A percentile compares a stretch with the other conserved stretches of the same genome.
phyloP scores from a whole-genome alignment of 495 filamentous ascomycete genomes.

The Apiosordaria backusii region DNA sequence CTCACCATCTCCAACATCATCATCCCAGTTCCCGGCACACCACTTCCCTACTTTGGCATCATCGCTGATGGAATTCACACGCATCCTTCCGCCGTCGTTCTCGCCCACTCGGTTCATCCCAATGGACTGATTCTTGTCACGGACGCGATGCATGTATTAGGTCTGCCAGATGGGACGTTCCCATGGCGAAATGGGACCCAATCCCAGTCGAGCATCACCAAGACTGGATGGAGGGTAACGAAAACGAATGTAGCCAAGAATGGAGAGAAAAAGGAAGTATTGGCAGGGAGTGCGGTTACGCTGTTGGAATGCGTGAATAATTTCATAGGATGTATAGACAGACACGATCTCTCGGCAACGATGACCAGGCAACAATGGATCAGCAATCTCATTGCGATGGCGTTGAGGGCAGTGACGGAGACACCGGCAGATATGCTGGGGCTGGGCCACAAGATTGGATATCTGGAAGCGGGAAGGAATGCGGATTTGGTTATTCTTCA shows the following conservation, averaged over 20 bases:
- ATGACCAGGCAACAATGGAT: neutral
- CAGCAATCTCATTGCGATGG: conserved; percentile 51
- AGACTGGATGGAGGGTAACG: conserved; percentile 8
- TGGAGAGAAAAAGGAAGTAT: conserved; percentile 56
- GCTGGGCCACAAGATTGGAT: no score
- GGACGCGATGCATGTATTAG: conserved; percentile 63
- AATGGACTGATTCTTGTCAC: conserved; percentile 64
- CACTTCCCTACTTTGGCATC: conserved; percentile 56
- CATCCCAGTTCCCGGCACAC: neutral
- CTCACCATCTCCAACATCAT: neutral
- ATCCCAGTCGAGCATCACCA: conserved; percentile 57
- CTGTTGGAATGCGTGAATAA: conserved; percentile 79
- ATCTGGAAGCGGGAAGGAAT: no score
- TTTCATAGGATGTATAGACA: conserved; percentile 67
- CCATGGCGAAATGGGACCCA: conserved; percentile 74
- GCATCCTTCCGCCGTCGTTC: conserved; percentile 59
- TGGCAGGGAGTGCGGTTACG: conserved; percentile 69
- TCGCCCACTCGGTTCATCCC: conserved; percentile 60
- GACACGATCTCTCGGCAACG: conserved; percentile 29
- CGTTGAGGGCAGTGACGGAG: conserved; percentile 65
- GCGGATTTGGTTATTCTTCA: no score
- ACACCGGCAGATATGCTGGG: conserved; percentile 73
- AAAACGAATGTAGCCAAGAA: conserved; percentile 64
- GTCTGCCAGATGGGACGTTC: conserved; percentile 72
- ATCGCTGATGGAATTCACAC: conserved; percentile 67